These are phyloP conservation scores for Rhinocladiella mackenziei DNA, from an alignment of 2,329 filamentous ascomycete species.

Conservation along the genomic window DNA sequence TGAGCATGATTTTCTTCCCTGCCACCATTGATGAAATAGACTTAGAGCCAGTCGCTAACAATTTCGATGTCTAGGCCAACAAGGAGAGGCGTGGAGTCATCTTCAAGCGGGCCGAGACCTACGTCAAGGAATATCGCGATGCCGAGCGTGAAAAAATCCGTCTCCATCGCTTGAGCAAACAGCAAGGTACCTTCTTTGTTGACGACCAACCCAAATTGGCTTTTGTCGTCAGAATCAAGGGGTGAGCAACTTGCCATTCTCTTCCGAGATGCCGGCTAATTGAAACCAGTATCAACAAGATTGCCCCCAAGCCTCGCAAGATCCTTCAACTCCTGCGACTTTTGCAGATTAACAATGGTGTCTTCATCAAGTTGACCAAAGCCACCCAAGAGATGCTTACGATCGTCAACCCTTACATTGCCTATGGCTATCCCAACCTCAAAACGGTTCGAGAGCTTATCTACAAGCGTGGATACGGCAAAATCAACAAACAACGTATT, in stretches of 20 bases:
- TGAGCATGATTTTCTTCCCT: conserved; percentile 52
- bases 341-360: conserved; percentile 99
- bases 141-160: conserved; percentile 98
- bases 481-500: conserved; percentile 97
- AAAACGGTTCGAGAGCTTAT: conserved; percentile 98
- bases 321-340: conserved; percentile 99
- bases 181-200: conserved; percentile 89
- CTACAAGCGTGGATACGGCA: conserved; percentile 99
- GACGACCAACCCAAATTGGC: conserved; percentile 92
- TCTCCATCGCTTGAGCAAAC: conserved; percentile 81
- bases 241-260: conserved; percentile 48
- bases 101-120: conserved; percentile 99
- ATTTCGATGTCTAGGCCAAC: conserved; percentile 64
- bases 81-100: conserved; percentile 98
- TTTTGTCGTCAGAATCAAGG: conserved; percentile 99
- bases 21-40: conserved; percentile 3
- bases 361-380: conserved; percentile 97
- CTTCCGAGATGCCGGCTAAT: conserved; percentile 13
- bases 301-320: conserved; percentile 99
- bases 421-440: conserved; percentile 99
- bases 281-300: conserved; percentile 95
- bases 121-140: conserved; percentile 99
- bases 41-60: conserved; percentile 33
- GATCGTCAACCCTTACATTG: conserved; percentile 97
- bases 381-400: conserved; percentile 96